Conservation (phyloP, 106 monocot species). For the Posidonia australis region DNA sequence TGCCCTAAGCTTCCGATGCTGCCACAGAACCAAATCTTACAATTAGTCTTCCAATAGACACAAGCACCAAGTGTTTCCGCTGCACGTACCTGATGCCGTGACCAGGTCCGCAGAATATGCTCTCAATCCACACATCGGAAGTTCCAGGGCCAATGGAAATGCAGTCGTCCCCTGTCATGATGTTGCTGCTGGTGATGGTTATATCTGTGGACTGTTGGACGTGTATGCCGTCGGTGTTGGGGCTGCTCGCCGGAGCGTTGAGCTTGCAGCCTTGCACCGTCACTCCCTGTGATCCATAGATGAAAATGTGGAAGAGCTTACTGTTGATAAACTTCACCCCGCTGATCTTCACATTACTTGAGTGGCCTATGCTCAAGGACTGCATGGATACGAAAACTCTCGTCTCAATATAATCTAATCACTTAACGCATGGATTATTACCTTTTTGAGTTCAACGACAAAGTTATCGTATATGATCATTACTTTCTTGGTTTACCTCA, state of each 20-base stretch:
- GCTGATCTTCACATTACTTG: no score
- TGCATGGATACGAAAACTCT: slow-evolving; percentile 1
- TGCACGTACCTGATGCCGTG: slow-evolving; percentile 27
- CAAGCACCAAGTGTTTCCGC: no score
- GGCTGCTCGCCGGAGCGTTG: slow-evolving; percentile 20
- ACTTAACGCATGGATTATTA: neutral
- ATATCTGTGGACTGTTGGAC: slow-evolving; percentile 16
- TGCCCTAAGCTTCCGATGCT: slow-evolving; percentile 17
- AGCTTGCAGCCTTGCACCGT: slow-evolving; percentile 14
- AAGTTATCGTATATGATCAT: neutral
- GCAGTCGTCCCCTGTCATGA: slow-evolving; percentile 40
- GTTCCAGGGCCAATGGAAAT: slow-evolving; percentile 28
- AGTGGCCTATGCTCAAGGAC: slow-evolving; percentile 23
- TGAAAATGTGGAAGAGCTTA: no score
- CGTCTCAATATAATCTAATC: neutral
- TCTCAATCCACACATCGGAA: slow-evolving; percentile 22
- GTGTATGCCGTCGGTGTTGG: slow-evolving; percentile 37
- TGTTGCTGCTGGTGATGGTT: slow-evolving; percentile 16
- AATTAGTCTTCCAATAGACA: neutral
- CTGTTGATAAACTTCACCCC: slow-evolving; percentile 27
- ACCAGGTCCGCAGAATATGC: slow-evolving; percentile 30
- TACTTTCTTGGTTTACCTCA: no score
- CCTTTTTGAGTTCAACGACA: neutral
- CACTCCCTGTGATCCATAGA: slow-evolving; percentile 7
- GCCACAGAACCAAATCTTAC: neutral